phyloP scores from a whole-genome alignment of 352 stramenopile genomes.

The Phytophthora pseudosyringae region DNA sequence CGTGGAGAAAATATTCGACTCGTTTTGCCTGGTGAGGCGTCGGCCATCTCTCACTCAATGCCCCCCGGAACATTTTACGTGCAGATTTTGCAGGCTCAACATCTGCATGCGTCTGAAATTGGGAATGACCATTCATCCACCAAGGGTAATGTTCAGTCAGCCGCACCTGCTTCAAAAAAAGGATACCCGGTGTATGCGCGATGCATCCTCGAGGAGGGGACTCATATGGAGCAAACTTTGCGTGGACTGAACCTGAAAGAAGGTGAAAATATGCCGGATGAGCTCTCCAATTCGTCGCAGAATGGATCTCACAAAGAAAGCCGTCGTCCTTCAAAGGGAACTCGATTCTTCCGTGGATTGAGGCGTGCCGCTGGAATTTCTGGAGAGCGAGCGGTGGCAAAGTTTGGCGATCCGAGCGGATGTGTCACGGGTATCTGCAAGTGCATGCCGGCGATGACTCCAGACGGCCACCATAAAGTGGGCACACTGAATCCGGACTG shows the following conservation, averaged over 20 bases:
- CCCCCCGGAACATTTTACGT: conserved; percentile 84
- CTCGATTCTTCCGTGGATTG: conserved; percentile 73
- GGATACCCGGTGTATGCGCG: conserved; percentile 70
- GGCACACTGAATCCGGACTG: conserved; percentile 63
- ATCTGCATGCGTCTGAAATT: conserved; percentile 56
- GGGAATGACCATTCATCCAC: conserved; percentile 18
- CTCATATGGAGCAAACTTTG: conserved; percentile 74
- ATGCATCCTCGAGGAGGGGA: conserved; percentile 80
- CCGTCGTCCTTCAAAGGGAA: conserved; percentile 64
- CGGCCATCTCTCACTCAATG: conserved; percentile 77
- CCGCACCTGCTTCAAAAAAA: conserved; percentile 46
- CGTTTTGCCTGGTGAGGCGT: conserved; percentile 76
- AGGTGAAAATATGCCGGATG: conserved; percentile 28
- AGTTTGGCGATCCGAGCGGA: conserved; percentile 74
- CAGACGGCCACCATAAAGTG: conserved; percentile 33
- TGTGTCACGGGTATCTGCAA: conserved; percentile 84
- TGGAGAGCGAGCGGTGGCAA: conserved; percentile 70
- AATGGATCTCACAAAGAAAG: conserved; percentile 40
- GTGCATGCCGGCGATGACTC: conserved; percentile 35
- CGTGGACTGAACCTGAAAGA: conserved; percentile 65
- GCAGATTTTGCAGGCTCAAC: conserved; percentile 75
- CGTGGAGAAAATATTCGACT: conserved; percentile 81
- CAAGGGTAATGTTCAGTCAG: conserved; percentile 27
- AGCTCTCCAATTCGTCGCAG: conserved; percentile 24
- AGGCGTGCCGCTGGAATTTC: conserved; percentile 78